Conservation (phyloP, 192 early-diverging fungal species). For the Linnemannia zychae region DNA sequence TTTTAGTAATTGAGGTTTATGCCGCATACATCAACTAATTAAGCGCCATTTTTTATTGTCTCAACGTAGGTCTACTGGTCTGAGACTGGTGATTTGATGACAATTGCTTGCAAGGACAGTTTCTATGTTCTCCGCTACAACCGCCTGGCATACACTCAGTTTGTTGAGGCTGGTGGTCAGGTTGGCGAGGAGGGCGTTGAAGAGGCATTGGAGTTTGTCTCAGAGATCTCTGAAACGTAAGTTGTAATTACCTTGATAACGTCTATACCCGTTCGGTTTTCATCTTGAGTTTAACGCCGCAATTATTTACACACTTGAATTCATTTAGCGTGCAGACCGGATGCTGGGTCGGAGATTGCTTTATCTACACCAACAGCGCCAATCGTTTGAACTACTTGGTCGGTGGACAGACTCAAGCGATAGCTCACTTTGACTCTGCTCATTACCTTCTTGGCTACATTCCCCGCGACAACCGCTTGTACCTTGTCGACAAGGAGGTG, state of each 20-base stretch:
- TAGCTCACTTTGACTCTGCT: constrained; percentile 94
- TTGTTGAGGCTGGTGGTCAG: constrained; percentile 74
- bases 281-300: not conserved
- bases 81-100: constrained; percentile 91
- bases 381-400: constrained; percentile 98
- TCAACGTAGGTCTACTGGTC: constrained; percentile 88
- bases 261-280: not conserved
- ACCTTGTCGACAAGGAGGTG: constrained; percentile 94
- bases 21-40: not conserved
- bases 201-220: constrained; percentile 94
- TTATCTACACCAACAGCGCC: constrained; percentile 93
- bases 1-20: too few species aligned
- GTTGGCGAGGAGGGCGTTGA: constrained; percentile 96
- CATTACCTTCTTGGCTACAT: constrained; percentile 97
- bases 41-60: not conserved
- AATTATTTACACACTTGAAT: not conserved
- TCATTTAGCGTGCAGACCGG: constrained; percentile 88
- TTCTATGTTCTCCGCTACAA: constrained; percentile 97
- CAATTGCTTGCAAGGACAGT: constrained; percentile 93
- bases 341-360: constrained; percentile 98
- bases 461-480: constrained; percentile 93
- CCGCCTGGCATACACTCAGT: constrained; percentile 84
- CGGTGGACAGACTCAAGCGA: constrained; percentile 92
- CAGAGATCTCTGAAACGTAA: constrained; percentile 89
- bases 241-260: not conserved